Evolutionary conservation across 1,284 basidiomycete species (phyloP).

Genomic region (Ustilago esculenta): DNA sequence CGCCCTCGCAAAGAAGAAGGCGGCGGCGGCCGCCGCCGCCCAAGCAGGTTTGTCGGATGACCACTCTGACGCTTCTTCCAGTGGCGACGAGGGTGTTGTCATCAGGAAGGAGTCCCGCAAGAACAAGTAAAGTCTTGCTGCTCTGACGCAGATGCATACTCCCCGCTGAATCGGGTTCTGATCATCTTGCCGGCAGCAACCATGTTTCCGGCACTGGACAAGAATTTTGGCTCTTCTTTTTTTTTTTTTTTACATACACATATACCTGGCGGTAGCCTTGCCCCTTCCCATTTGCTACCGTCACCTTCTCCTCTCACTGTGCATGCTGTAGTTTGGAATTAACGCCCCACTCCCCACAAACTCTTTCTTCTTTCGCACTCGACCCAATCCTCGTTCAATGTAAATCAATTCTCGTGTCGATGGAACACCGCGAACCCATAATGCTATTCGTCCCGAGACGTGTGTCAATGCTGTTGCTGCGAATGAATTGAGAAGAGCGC

Average conservation of each 20-base stretch:
- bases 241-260: neutral
- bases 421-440: no score
- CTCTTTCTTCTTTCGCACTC: neutral
- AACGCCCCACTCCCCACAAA: no score
- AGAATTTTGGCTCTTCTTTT: neutral
- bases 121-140: slow-evolving; percentile 44
- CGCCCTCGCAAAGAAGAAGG: slow-evolving; percentile 15
- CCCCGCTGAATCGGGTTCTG: no score
- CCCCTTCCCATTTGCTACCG: neutral
- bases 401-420: no score
- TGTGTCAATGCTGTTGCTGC: no score
- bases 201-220: slow-evolving; percentile 1
- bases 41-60: slow-evolving; percentile 7
- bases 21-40: slow-evolving; percentile 1
- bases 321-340: slow-evolving; percentile 1
- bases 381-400: no score
- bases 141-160: no score
- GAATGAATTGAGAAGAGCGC: no score
- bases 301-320: neutral
- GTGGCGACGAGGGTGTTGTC: slow-evolving; percentile 39
- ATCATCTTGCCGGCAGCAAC: no score
- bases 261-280: slow-evolving; percentile 9
- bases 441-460: no score
- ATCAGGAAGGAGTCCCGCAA: slow-evolving; percentile 38
- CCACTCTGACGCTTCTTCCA: slow-evolving; percentile 26